These are phyloP conservation scores for Pseudoturritis turrita DNA, from an alignment of 345 rosid genomes.

Conservation along the genomic window DNA sequence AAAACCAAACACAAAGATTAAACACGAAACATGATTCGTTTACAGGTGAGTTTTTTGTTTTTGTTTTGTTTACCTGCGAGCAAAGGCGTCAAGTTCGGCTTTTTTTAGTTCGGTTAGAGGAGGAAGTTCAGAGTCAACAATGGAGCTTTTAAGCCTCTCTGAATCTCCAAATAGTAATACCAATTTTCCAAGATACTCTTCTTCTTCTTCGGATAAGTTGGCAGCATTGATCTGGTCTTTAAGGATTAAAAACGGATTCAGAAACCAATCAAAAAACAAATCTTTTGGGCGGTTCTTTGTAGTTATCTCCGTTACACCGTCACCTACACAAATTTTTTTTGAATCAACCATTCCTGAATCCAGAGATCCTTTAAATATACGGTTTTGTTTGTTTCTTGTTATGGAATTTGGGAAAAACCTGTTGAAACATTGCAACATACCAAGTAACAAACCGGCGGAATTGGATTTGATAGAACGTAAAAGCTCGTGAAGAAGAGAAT, in stretches of 20 bases:
- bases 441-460: conserved; percentile 57
- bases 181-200: conserved; percentile 67
- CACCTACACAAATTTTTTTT: conserved; percentile 53
- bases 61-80: conserved; percentile 60
- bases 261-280: conserved; percentile 82
- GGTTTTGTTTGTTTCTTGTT: not conserved
- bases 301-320: conserved; percentile 56
- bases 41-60: not conserved
- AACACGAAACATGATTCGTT: not conserved
- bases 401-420: not conserved
- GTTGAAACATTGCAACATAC: conserved; percentile 40
- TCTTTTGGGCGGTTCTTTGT: conserved; percentile 77
- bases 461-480: conserved; percentile 60
- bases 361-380: not conserved
- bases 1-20: not conserved
- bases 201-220: conserved; percentile 63
- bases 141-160: conserved; percentile 47
- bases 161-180: conserved; percentile 66
- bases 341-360: not conserved
- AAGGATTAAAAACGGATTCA: conserved; percentile 76
- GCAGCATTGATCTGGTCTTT: conserved; percentile 87
- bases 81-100: conserved; percentile 89
- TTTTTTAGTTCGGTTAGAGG: conserved; percentile 67
- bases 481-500: conserved; percentile 64
- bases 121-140: conserved; percentile 43